These are phyloP conservation scores for Cercospora sojina DNA, from an alignment of 2,329 filamentous ascomycete species.

Conservation along the genomic window DNA sequence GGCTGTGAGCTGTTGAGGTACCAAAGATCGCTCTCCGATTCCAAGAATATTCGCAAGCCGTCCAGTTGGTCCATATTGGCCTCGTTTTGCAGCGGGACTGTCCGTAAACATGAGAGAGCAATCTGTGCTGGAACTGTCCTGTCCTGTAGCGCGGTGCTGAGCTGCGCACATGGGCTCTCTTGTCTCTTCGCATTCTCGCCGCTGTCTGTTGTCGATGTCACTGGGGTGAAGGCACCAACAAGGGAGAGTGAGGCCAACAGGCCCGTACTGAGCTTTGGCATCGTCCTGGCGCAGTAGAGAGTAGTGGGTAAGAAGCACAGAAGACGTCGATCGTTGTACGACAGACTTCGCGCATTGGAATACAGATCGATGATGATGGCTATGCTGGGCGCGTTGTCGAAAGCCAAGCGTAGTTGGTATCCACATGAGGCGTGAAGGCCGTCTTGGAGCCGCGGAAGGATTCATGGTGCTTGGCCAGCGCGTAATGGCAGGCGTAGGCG, in stretches of 20 bases:
- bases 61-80: constrained; percentile 7
- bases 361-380: constrained; percentile 1
- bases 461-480: constrained; percentile 5
- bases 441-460: constrained; percentile 8
- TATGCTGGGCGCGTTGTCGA: background rate
- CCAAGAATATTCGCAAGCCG: constrained; percentile 20
- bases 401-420: constrained; percentile 6
- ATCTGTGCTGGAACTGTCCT: background rate
- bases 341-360: background rate
- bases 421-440: background rate
- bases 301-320: background rate
- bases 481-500: constrained; percentile 1
- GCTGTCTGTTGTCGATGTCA: background rate
- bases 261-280: background rate
- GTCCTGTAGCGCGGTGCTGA: background rate
- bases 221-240: background rate
- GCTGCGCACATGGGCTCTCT: constrained; percentile 6
- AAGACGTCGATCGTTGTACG: background rate
- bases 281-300: background rate
- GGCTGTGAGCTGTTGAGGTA: constrained; percentile 42
- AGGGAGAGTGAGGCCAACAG: background rate
- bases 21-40: constrained; percentile 43
- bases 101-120: constrained; percentile 5
- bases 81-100: constrained; percentile 14
- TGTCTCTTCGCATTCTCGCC: background rate